Evolutionary conservation across 202 grass and related monocot genomes (phyloP), one percentile per base, ranked within the genome.

Genomic region (Setaria italica): DNA sequence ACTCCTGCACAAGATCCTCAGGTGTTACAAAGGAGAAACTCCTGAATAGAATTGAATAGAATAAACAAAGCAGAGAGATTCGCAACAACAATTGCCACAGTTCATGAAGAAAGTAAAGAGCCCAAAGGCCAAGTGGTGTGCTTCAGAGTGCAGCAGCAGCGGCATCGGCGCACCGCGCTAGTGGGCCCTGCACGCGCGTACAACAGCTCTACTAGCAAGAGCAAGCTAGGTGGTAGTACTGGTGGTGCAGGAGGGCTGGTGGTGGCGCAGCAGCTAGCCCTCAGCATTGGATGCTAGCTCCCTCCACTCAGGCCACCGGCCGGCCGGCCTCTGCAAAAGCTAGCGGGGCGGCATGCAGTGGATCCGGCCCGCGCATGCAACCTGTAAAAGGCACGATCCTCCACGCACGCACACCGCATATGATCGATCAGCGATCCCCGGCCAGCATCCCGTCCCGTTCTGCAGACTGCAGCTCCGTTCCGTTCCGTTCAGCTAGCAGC

Each of bases 261-360:
- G 9, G 42, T 78, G 64, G 15, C 39, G 7, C 39, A 3, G 51
- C 37, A 70, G 42, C 13, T 20, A 72, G 82, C 62, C 37, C 55
- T 48, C 75, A 81, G 86, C 86, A 82, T 87, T 70, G 86, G 86
- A 87, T 87, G 72, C 86, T 82, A 71, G 13, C 48, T 34, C 33
- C 21, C 79, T 87, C 79, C 85, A 77, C 72, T 82, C 16, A 67
- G 33, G 33, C 32, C 76, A 70, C 39, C 77, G 46, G 48, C 71
- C 48, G 13, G 41, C 49, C 8, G 63, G 63, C 78, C 78, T 76
- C 53, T 70, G 79, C 5, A 82, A 87, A 84, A 87, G 66, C 49
- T 81, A 21, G 57, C 32, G 4, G 41, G 19, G 34, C 9, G 21
- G 77, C 67, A 47, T 3, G 84, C 84, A 3, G 50, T 21, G 78